phyloP scores from a whole-genome alignment of 345 rosid species.

The Sisymbrium irio region DNA sequence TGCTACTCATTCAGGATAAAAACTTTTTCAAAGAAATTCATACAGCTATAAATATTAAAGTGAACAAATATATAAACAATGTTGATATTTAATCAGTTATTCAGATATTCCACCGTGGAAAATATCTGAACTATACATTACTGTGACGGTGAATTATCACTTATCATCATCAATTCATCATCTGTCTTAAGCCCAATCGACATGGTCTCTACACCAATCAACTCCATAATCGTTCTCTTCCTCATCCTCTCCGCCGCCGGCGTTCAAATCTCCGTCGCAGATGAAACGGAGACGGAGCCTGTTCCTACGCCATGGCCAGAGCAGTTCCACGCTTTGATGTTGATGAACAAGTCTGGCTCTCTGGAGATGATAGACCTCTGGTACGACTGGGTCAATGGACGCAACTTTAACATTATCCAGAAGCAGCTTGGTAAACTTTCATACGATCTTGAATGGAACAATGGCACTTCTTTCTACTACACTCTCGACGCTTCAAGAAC shows the following conservation, averaged over 20 bases:
- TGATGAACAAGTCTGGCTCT: conserved; percentile 57
- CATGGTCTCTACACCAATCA: conserved; percentile 12
- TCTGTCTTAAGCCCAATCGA: background rate
- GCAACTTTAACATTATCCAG: conserved; percentile 72
- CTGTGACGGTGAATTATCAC: background rate
- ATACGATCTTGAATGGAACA: conserved; percentile 66
- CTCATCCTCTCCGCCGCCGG: conserved; percentile 19
- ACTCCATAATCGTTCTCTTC: conserved; percentile 10
- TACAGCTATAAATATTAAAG: background rate
- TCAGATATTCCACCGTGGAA: conserved; percentile 15
- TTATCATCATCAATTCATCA: too few species aligned
- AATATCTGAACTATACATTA: background rate
- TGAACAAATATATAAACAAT: background rate
- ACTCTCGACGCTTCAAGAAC: conserved; percentile 43
- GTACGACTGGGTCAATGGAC: conserved; percentile 72
- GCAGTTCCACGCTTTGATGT: conserved; percentile 56
- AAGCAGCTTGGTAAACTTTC: conserved; percentile 53
- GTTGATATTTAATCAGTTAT: background rate
- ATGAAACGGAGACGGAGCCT: conserved; percentile 23
- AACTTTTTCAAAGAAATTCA: background rate
- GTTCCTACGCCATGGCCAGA: conserved; percentile 62
- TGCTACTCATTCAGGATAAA: background rate
- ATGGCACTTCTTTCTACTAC: conserved; percentile 58
- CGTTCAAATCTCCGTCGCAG: background rate
- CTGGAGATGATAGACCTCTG: conserved; percentile 57